Evolutionary conservation across 192 early-diverging fungal species (phyloP).

Genomic region (Rhizophagus clarus): DNA sequence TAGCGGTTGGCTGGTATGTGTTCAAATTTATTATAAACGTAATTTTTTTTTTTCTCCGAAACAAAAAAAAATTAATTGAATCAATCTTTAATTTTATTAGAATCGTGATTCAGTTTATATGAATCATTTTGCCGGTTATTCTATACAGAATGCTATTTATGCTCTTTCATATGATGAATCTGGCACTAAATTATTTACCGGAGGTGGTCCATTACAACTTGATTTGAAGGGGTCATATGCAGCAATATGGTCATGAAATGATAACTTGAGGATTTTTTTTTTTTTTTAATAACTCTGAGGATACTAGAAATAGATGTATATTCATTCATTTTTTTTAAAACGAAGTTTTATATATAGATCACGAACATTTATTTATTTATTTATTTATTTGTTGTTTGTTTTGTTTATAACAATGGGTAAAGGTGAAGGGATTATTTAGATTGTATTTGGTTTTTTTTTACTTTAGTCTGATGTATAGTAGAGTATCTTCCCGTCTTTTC

Average conservation of each 20-base stretch:
- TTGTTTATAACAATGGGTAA: too few species aligned
- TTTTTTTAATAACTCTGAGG: too few species aligned
- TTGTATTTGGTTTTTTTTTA: neutral
- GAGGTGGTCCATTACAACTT: conserved; percentile 61
- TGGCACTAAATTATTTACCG: conserved; percentile 56
- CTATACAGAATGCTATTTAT: conserved; percentile 65
- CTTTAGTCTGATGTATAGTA: too few species aligned
- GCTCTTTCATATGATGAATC: conserved; percentile 51
- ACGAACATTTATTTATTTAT: too few species aligned
- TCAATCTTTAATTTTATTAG: conserved; percentile 17
- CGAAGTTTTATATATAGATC: too few species aligned
- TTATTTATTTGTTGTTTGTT: too few species aligned
- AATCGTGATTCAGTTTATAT: conserved; percentile 49
- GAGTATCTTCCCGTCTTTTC: too few species aligned
- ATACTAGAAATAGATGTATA: too few species aligned
- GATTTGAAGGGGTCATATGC: conserved; percentile 44
- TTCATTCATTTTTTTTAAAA: too few species aligned
- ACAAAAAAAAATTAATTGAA: neutral
- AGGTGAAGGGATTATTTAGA: too few species aligned
- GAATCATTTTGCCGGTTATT: conserved; percentile 48
- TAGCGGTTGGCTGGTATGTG: conserved; percentile 49
- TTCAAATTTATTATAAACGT: neutral
- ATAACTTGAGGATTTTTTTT: too few species aligned
- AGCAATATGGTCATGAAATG: conserved; percentile 37
- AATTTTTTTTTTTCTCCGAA: neutral